These are phyloP conservation scores for Calendula officinalis DNA, from an alignment of 129 eudicot genomes.

Conservation along the genomic window DNA sequence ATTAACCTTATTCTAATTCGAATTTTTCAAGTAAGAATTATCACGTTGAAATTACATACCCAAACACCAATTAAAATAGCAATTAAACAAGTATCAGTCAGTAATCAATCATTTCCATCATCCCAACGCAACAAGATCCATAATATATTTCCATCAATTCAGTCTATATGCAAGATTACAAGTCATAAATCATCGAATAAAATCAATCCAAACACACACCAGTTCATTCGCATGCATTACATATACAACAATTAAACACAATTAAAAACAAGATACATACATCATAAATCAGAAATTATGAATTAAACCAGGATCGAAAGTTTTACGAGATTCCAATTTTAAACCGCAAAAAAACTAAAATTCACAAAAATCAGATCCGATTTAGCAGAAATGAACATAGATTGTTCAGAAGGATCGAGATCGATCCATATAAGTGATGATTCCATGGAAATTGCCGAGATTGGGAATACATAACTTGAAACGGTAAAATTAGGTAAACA, in stretches of 20 bases:
- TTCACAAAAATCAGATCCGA: constrained; percentile 30
- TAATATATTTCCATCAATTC: neutral
- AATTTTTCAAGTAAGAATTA: neutral
- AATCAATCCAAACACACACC: constrained; percentile 1
- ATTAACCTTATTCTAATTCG: neutral
- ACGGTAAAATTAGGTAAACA: constrained; percentile 1
- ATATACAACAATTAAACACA: constrained; percentile 12
- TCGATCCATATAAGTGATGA: constrained; percentile 22
- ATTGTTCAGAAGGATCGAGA: constrained; percentile 30
- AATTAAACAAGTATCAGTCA: neutral
- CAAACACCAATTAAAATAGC: neutral
- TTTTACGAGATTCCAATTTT: constrained; percentile 7
- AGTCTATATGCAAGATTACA: neutral
- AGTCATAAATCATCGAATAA: neutral
- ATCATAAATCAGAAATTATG: constrained; percentile 3
- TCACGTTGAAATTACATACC: constrained; percentile 7
- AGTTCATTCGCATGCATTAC: constrained; percentile 17
- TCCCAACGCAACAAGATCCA: constrained; percentile 19
- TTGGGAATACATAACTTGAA: neutral
- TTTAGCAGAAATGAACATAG: constrained; percentile 6
- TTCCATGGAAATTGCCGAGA: constrained; percentile 3
- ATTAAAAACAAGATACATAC: constrained; percentile 11
- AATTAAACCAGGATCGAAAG: constrained; percentile 1
- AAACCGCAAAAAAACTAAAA: constrained; percentile 16
- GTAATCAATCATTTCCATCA: neutral